Base-by-base conservation (phyloP, 2,329 filamentous ascomycete genomes). In the Chaetothyriales sp. region DNA sequence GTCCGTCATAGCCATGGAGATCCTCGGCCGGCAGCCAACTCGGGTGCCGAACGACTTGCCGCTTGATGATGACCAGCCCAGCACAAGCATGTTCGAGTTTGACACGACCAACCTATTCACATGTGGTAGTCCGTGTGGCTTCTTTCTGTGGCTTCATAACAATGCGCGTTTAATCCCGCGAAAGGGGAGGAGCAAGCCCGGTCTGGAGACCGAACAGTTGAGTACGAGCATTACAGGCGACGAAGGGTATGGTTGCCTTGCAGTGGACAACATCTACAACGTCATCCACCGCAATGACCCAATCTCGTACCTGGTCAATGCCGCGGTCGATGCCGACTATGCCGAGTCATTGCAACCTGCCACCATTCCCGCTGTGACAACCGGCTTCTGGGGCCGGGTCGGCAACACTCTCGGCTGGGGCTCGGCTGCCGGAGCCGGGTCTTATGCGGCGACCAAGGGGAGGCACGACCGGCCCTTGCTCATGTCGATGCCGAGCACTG, bases 251-350 rank as follows among this genome's bases (percentile, higher is more conserved):
- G 92, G 92, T 18, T 96, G 92, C 65, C 72, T 96, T 25, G 86
- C 90, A 0, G 84, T 96, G 1, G 87, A 96, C 68, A 98, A 96
- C 64, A 77, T 98, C 51, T 98, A 96, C 73, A 98, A 98, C 61
- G 78, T 98, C 56, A 78, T 96, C 63, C 80, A 83, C 58, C 77
- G 78, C 32, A 82, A 81, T 53, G 80, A 84, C 55, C 80, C 92
- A 1, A 93, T 98, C 51, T 86, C 89, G 1, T 96, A 95, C 65
- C 77, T 90, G 15, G 78, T 96, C 52, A 98, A 95, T 61, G 87
- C 89, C 19, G 83, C 89, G 2, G 81, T 96, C 43, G 92, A 98
- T 64, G 78, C 80, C 3, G 73, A 75, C 19, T 95, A 95, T 60
- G 83, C 89, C 0, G 73, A 80, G 6, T 80, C 80, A 48, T 74